Evolutionary conservation across 148 eudicot genomes (phyloP).

Genomic region (Silene latifolia): DNA sequence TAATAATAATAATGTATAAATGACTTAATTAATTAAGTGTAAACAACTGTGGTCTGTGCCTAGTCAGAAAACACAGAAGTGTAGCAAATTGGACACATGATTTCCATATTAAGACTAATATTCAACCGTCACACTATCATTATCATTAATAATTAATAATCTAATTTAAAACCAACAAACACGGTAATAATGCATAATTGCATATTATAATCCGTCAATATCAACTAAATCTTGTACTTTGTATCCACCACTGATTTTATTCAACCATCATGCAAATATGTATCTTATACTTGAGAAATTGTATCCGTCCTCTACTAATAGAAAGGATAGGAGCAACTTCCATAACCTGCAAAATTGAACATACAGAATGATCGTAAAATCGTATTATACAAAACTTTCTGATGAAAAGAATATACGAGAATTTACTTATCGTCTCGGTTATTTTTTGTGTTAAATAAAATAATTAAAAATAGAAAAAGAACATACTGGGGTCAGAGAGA

Average conservation of each 20-base stretch:
- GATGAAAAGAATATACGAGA: neutral
- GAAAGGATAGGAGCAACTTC: constrained; percentile 11
- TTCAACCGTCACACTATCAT: no score
- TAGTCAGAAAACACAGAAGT: no score
- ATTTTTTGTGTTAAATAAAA: neutral
- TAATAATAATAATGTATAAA: no score
- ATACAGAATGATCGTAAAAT: neutral
- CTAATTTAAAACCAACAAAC: neutral
- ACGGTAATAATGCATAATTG: neutral
- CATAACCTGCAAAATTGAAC: constrained; percentile 14
- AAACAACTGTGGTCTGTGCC: no score
- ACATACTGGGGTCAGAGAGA: constrained; percentile 36
- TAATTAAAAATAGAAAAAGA: neutral
- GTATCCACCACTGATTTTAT: neutral
- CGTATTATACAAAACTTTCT: neutral
- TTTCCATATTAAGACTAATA: neutral
- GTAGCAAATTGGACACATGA: neutral
- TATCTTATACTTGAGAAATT: no score
- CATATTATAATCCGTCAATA: neutral
- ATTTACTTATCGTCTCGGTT: no score
- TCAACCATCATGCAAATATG: neutral
- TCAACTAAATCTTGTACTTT: neutral
- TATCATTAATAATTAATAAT: no score
- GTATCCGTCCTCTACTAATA: neutral
- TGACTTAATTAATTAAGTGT: no score